Evolutionary conservation across 2,329 filamentous ascomycete genomes (phyloP).

Genomic region (Aspergillus persii): DNA sequence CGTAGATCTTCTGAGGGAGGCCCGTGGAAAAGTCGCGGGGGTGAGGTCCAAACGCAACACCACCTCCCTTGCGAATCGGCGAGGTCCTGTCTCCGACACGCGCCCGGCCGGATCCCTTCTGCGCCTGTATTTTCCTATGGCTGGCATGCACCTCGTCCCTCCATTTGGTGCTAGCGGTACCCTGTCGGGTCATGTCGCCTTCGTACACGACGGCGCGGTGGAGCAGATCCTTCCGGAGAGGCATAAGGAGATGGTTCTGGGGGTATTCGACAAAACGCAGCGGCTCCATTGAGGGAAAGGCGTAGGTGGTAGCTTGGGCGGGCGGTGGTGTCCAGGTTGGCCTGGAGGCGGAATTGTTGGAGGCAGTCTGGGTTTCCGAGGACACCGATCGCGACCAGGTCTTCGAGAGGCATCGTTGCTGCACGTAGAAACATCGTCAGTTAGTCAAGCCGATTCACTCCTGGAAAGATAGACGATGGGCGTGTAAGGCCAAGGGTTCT

Average conservation of each 20-base stretch:
- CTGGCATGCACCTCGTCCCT: slow-evolving; percentile 82
- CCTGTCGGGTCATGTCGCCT: slow-evolving; percentile 81
- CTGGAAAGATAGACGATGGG: background rate
- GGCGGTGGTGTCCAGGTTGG: slow-evolving; percentile 49
- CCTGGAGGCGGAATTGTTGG: slow-evolving; percentile 27
- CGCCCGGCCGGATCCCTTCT: slow-evolving; percentile 82
- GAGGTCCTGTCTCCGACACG: slow-evolving; percentile 79
- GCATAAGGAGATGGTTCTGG: slow-evolving; percentile 78
- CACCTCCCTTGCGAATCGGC: slow-evolving; percentile 79
- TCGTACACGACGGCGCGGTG: slow-evolving; percentile 92
- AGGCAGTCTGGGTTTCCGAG: slow-evolving; percentile 43
- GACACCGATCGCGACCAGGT: slow-evolving; percentile 48
- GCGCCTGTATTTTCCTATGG: slow-evolving; percentile 73
- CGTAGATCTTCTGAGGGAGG: slow-evolving; percentile 86
- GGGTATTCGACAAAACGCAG: slow-evolving; percentile 74
- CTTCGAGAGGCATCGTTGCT: slow-evolving; percentile 45
- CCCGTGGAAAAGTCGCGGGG: slow-evolving; percentile 85
- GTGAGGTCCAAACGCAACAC: slow-evolving; percentile 84
- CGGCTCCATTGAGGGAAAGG: slow-evolving; percentile 87
- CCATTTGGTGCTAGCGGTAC: slow-evolving; percentile 79
- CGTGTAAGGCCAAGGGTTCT: slow-evolving; percentile 1
- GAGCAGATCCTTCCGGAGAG: slow-evolving; percentile 84
- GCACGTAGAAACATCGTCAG: slow-evolving; percentile 17
- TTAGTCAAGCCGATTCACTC: background rate
- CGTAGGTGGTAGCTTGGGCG: slow-evolving; percentile 82